phyloP scores from a whole-genome alignment of 2,329 filamentous ascomycete genomes.

The Aspergillus felis region DNA sequence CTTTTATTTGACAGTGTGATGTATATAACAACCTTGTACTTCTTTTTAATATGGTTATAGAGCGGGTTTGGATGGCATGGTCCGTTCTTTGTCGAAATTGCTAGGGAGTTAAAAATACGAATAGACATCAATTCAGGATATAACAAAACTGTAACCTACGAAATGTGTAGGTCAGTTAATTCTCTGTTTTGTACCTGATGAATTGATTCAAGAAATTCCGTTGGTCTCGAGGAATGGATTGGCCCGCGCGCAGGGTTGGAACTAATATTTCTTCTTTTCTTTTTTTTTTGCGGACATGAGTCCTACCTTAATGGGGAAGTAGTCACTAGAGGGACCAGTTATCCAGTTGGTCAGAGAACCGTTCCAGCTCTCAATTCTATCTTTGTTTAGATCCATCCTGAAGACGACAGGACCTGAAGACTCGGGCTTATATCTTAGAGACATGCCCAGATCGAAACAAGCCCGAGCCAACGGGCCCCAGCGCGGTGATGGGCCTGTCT shows the following conservation, averaged over 20 bases:
- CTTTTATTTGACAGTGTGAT: conserved; percentile 10
- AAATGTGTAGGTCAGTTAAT: not conserved
- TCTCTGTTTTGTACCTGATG: not conserved
- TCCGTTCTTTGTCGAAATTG: not conserved
- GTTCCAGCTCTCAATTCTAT: not conserved
- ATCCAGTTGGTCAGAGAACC: not conserved
- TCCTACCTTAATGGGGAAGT: not conserved
- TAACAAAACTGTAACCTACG: not conserved
- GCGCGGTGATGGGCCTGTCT: not conserved
- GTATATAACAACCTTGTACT: conserved; percentile 26
- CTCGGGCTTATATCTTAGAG: not conserved
- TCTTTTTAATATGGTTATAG: conserved; percentile 18
- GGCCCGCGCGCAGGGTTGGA: not conserved
- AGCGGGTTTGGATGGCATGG: conserved; percentile 7
- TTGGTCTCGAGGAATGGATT: not conserved
- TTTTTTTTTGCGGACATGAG: not conserved
- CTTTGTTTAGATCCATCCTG: not conserved
- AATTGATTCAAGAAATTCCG: too few relatives aligned
- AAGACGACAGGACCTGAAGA: not conserved
- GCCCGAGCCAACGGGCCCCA: conserved; percentile 6
- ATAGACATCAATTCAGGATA: not conserved
- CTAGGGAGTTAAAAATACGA: not conserved
- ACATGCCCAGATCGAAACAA: conserved; percentile 25
- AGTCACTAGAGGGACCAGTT: not conserved
- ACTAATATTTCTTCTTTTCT: not conserved